phyloP scores from a whole-genome alignment of 352 stramenopile species.

The Phytophthora cajani region DNA sequence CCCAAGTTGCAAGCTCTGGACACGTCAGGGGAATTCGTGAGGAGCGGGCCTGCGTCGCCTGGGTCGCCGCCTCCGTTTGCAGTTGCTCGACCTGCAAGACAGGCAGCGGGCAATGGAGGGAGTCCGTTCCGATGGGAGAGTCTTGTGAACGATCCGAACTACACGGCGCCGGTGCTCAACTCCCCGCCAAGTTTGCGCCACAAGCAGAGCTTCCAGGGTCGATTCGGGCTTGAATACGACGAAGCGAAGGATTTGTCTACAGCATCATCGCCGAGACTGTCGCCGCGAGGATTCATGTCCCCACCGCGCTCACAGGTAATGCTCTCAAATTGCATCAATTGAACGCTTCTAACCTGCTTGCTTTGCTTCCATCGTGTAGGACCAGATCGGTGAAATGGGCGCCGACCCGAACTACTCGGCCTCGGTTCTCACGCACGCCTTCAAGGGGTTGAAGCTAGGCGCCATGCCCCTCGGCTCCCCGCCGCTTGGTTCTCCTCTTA shows the following conservation, averaged over 20 bases:
- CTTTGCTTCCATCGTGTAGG: conserved; percentile 6
- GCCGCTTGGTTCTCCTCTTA: conserved; percentile 43
- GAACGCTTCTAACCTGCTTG: conserved; percentile 5
- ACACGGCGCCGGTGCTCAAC: conserved; percentile 61
- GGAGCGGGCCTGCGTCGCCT: conserved; percentile 47
- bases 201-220: conserved; percentile 37
- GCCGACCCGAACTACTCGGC: conserved; percentile 53
- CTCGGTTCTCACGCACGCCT: conserved; percentile 69
- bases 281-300: conserved; percentile 45
- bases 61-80: conserved; percentile 78
- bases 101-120: conserved; percentile 17
- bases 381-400: conserved; percentile 32
- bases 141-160: conserved; percentile 65
- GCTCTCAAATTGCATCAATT: neutral
- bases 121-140: conserved; percentile 79
- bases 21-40: conserved; percentile 58
- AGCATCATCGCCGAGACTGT: conserved; percentile 32
- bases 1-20: conserved; percentile 66
- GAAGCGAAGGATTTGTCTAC: conserved; percentile 35
- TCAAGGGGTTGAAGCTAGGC: conserved; percentile 61
- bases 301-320: conserved; percentile 39
- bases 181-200: conserved; percentile 47
- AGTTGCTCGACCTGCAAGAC: conserved; percentile 32
- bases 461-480: conserved; percentile 38
- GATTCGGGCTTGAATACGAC: conserved; percentile 56